Percentiles rank a stretch among this genome's conserved stretches.
These are phyloP conservation scores for Scedosporium boydii DNA, from an alignment of 2,329 filamentous ascomycete genomes.

Conservation along the genomic window DNA sequence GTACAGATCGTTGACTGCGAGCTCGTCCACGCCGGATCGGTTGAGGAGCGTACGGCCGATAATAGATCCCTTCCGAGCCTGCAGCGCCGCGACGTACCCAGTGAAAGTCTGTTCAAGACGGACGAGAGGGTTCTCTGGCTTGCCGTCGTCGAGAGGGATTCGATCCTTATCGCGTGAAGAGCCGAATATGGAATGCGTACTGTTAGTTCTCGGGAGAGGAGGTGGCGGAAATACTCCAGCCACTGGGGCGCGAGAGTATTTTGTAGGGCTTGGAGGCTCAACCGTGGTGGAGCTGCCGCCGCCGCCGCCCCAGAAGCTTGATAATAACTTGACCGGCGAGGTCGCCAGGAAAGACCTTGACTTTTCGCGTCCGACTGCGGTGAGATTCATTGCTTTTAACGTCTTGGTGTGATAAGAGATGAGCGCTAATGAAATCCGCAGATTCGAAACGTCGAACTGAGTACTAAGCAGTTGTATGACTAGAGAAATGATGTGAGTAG, in stretches of 20 bases:
- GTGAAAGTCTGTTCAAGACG: conserved; percentile 78
- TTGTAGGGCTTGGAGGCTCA: conserved; percentile 20
- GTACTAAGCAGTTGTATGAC: conserved; percentile 64
- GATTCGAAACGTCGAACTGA: conserved; percentile 60
- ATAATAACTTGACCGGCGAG: conserved; percentile 87
- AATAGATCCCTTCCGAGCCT: conserved; percentile 79
- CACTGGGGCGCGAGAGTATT: conserved; percentile 29
- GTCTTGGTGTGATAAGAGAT: conserved; percentile 72
- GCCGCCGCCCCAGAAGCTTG: conserved; percentile 61
- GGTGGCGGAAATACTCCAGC: conserved; percentile 29
- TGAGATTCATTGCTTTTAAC: conserved; percentile 58
- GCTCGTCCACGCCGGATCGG: conserved; percentile 60
- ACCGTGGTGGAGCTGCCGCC: conserved; percentile 33
- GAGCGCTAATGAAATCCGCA: conserved; percentile 54
- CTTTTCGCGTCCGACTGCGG: conserved; percentile 52
- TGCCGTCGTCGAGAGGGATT: conserved; percentile 38
- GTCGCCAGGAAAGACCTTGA: conserved; percentile 61
- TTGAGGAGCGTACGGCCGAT: conserved; percentile 67
- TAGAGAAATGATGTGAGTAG: conserved; percentile 28
- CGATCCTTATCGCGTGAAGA: conserved; percentile 40
- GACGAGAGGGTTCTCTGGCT: conserved; percentile 55
- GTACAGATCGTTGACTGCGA: conserved; percentile 81
- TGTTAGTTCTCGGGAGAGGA: conserved; percentile 31
- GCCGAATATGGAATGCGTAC: conserved; percentile 44
- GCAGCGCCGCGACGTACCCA: conserved; percentile 71